Base-by-base conservation (phyloP, 306 rosid genomes). In the Prunus dulcis region DNA sequence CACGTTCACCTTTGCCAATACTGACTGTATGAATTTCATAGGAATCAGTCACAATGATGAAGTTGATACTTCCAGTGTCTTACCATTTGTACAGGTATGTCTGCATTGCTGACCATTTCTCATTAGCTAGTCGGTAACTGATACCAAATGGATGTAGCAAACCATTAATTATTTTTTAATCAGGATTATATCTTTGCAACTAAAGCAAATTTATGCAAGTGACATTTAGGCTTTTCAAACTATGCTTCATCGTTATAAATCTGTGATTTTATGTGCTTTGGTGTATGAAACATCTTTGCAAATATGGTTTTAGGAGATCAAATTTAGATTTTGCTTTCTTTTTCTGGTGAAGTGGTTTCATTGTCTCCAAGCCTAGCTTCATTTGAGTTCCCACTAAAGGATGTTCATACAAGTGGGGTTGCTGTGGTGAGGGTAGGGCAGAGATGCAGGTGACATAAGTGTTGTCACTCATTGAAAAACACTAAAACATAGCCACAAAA, bases 21-120 rank as follows among this genome's bases (percentile, higher is more conserved):
- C 80, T 64, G 78, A 80, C 65, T 77, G 20, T 63, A 68, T 73
- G 57, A 64, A 77, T 22, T 49, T 78, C 64, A 20, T 79, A 94
- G 98, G 98, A 78, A 82, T 94, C 83, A 90, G 98, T 82, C 98
- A 89, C 78, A 82, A 79, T 12, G 98, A 94, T 77, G 79, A 91
- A 86, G 97, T 87, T 41, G 79, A 82, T 64, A 76, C 93, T 1
- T 65, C 93, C 32, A 65, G 22, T 12, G 70, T 93, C 79, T 43
- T 32, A 34, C 97, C 97, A 3, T 93, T 88, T 84, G 91, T 93
- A 60, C 88, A 89, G 90, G 98, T 90, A 84, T n/a, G 72, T 25
- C 61, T 77, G 8, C 41, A 46, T 58, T 34, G 63, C 34, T 50
- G 12, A 28, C 11, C 32, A 27, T 11, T 70, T 71, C 52, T 53